A percentile compares a stretch with the other conserved stretches of the same genome.
These are phyloP conservation scores for Leccinum longicurvipes DNA, from an alignment of 768 basidiomycete species.

Conservation along the genomic window DNA sequence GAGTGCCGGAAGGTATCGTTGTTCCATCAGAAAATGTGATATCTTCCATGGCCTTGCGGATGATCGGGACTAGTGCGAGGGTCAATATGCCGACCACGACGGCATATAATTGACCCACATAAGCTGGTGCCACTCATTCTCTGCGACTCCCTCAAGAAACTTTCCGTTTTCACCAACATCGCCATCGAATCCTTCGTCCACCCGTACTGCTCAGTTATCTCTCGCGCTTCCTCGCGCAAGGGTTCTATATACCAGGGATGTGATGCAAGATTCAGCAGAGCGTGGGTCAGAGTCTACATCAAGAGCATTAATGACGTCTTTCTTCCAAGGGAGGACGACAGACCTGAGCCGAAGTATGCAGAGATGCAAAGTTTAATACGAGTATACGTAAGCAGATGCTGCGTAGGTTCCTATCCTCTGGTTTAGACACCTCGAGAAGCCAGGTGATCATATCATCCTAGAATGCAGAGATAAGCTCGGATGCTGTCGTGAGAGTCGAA, in stretches of 20 bases:
- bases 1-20: conserved; percentile 37
- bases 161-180: conserved; percentile 38
- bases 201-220: conserved; percentile 28
- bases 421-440: conserved; percentile 36
- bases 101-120: conserved; percentile 22
- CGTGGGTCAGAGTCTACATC: conserved; percentile 34
- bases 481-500: background rate
- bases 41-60: conserved; percentile 34
- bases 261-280: conserved; percentile 39
- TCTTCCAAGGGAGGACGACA: background rate
- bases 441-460: conserved; percentile 41
- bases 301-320: conserved; percentile 2
- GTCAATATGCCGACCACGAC: conserved; percentile 1
- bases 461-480: conserved; percentile 2
- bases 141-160: conserved; percentile 42
- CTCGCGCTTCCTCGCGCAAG: conserved; percentile 40
- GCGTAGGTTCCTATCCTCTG: conserved; percentile 26
- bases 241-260: conserved; percentile 36
- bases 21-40: conserved; percentile 35
- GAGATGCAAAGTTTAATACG: conserved; percentile 36
- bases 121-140: conserved; percentile 33
- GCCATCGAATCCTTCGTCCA: conserved; percentile 34
- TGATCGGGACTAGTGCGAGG: conserved; percentile 24
- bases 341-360: conserved; percentile 36
- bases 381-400: conserved; percentile 34